Base-by-base conservation (phyloP, 148 eudicot genomes). In the Nyssa sinensis region DNA sequence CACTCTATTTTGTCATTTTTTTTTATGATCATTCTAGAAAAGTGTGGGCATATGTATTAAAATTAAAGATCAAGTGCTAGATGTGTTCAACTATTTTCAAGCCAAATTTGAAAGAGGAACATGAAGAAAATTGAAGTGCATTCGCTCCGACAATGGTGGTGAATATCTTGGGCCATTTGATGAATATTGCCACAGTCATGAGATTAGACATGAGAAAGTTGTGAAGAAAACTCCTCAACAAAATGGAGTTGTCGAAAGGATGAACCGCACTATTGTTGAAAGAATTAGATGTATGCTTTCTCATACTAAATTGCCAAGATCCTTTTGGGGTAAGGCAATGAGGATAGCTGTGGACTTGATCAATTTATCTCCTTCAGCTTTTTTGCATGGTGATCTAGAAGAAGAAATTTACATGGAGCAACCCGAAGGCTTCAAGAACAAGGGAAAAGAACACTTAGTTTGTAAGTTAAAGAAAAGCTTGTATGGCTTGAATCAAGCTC, bases 11-110 rank as follows among this genome's bases (percentile, higher is more conserved):
- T 72, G 66, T 81, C 3, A 72, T 75, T 3, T 76, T 76, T 29
- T 67, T 72, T 60, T 37, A 76, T 34, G 74, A 72, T 62, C 44
- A 49, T 14, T 68, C 71, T 9, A n/a, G 71, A 37, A 81, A 81
- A 35, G 60, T 73, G 39, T 81, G 77, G 74, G 37, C 25, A 1
- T 69, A 8, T 61, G 2, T 37, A 16, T 49, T 82, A 31, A 78
- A 62, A 17, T 31, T 1, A 77, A 73, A 65, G 73, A 77, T 1
- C 72, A 51, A 7, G 72, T 73, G 0, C 19, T 63, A 0, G 31
- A 51, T 3, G 62, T 39, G n/a, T 77, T 81, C 57, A 74, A 74
- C 32, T 57, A 69, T 23, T 77, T 81, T 51, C 75, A 65, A 0
- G 72, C 23, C 29, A 29, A 3, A 31, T 67, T 39, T 41, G 77